Evolutionary conservation across 345 rosid species (phyloP).

Genomic region (Corchorus olitorius): DNA sequence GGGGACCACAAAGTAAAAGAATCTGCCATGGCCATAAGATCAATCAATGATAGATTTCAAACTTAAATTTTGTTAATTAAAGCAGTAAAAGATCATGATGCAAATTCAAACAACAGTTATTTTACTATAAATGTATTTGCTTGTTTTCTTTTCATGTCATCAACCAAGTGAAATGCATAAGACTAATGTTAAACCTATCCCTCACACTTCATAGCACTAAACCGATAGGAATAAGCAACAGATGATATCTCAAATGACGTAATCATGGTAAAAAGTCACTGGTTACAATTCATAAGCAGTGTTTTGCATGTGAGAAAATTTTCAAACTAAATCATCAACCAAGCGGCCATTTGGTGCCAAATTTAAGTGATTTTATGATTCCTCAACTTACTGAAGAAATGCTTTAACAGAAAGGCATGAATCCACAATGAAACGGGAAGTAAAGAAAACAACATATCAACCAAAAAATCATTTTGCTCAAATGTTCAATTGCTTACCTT

Average conservation of each 20-base stretch:
- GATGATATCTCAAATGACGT: constrained; percentile 1
- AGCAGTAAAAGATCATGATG: background rate
- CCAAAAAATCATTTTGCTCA: background rate
- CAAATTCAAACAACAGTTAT: background rate
- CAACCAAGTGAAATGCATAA: background rate
- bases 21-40: constrained; percentile 56
- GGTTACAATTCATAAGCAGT: background rate
- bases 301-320: background rate
- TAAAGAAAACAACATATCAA: constrained; percentile 11
- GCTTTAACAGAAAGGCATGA: background rate
- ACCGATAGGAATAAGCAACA: background rate
- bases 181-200: background rate
- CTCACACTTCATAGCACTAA: background rate
- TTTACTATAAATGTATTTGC: background rate
- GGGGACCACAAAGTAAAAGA: constrained; percentile 95
- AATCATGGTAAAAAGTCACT: background rate
- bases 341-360: background rate
- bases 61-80: constrained; percentile 3
- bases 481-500: constrained; percentile 53
- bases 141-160: background rate
- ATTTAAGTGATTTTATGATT: background rate
- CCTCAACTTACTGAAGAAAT: background rate
- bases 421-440: background rate
- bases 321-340: background rate
- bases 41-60: constrained; percentile 12